Percentiles rank a stretch among this genome's conserved stretches.
phyloP scores from a whole-genome alignment of 179 eudicot species.

The Corrigiola litoralis region DNA sequence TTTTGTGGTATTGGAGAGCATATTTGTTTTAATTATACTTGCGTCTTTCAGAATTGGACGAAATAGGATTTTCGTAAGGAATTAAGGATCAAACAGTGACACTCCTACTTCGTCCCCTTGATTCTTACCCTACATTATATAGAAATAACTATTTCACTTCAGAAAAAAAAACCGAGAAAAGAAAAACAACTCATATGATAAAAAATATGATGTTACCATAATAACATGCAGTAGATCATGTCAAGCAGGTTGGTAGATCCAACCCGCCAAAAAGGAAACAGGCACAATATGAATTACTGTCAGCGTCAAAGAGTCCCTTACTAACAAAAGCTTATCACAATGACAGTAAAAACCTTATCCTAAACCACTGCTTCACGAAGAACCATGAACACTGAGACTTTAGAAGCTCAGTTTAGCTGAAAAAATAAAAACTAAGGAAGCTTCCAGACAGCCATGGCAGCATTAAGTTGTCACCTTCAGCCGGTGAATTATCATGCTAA shows the following conservation, averaged over 20 bases:
- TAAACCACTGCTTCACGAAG: constrained; percentile 15
- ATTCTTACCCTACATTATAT: too few species aligned
- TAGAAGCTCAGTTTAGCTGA: constrained; percentile 2
- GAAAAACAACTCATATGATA: too few species aligned
- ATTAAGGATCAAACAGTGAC: too few species aligned
- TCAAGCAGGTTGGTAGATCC: not conserved
- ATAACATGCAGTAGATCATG: too few species aligned
- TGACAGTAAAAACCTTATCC: constrained; percentile 40
- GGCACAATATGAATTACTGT: not conserved
- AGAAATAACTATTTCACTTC: too few species aligned
- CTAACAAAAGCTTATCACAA: constrained; percentile 26
- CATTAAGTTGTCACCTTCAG: constrained; percentile 42
- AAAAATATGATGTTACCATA: too few species aligned
- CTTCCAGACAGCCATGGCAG: constrained; percentile 43
- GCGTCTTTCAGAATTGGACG: too few species aligned
- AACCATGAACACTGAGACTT: constrained; percentile 2
- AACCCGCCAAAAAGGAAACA: not conserved
- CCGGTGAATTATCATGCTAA: constrained; percentile 18
- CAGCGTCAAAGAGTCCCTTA: constrained; percentile 12
- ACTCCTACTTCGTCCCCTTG: too few species aligned
- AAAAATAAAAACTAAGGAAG: not conserved
- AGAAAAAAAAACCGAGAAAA: too few species aligned
- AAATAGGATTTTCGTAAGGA: too few species aligned
- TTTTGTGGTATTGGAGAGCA: too few species aligned
- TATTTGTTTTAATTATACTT: too few species aligned